Conservation (phyloP, 306 rosid species). For the Hippophae gyantsensis region DNA sequence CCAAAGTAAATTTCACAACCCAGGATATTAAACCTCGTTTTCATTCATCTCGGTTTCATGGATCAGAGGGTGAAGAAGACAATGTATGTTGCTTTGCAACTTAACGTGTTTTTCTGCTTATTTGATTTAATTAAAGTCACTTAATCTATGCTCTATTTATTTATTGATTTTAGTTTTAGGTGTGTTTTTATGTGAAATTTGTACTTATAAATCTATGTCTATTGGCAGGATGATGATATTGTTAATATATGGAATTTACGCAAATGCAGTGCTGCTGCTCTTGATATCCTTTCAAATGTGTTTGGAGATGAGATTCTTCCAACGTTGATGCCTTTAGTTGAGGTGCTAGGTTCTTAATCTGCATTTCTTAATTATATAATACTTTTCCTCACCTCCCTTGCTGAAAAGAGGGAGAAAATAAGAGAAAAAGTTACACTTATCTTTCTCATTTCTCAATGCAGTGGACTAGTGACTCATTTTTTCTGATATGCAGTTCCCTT, state of each 20-base stretch:
- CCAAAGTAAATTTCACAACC: slow-evolving; percentile 1
- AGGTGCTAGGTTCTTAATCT: slow-evolving; percentile 35
- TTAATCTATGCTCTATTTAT: neutral
- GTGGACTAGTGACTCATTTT: no score
- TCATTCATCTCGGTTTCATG: slow-evolving; percentile 90
- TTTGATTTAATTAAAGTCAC: slow-evolving; percentile 7
- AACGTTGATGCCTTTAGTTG: slow-evolving; percentile 76
- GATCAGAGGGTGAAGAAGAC: slow-evolving; percentile 79
- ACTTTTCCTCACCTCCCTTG: neutral
- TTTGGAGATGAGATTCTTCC: slow-evolving; percentile 97
- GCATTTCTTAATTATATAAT: neutral
- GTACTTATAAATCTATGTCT: slow-evolving; percentile 1
- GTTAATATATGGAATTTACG: slow-evolving; percentile 96
- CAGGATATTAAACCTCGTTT: slow-evolving; percentile 98
- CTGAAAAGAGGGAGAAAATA: no score
- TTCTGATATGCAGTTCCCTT: slow-evolving; percentile 17
- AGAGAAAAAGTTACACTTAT: no score
- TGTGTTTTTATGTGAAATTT: slow-evolving; percentile 8
- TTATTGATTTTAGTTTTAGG: neutral
- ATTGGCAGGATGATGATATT: slow-evolving; percentile 80
- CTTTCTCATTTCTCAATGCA: no score
- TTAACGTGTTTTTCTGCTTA: slow-evolving; percentile 19
- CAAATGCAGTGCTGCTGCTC: slow-evolving; percentile 99
- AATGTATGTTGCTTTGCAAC: slow-evolving; percentile 49
- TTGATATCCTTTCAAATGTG: slow-evolving; percentile 79